These are phyloP conservation scores for Aspergillus terreus DNA, from an alignment of 2,329 filamentous ascomycete genomes.

Conservation along the genomic window DNA sequence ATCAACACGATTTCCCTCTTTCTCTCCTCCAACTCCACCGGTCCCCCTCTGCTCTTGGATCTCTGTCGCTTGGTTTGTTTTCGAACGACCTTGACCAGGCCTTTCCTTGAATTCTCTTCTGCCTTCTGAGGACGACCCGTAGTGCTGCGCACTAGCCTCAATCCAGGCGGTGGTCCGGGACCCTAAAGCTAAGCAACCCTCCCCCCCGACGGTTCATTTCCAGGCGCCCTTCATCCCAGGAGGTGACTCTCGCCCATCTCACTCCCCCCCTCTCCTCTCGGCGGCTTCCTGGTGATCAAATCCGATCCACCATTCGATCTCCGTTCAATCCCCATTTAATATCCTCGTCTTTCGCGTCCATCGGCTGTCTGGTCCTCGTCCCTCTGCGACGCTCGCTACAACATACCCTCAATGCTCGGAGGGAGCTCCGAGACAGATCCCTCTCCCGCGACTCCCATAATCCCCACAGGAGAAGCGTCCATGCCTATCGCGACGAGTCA, in stretches of 20 bases:
- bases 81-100: constrained; percentile 6
- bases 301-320: constrained; percentile 7
- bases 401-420: constrained; percentile 31
- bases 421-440: constrained; percentile 30
- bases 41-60: not conserved
- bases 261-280: constrained; percentile 14
- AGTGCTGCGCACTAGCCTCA: constrained; percentile 23
- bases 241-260: constrained; percentile 18
- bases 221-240: constrained; percentile 18
- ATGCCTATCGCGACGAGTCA: constrained; percentile 30
- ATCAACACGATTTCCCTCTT: not conserved
- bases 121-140: constrained; percentile 10
- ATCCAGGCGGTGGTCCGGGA: constrained; percentile 23
- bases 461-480: constrained; percentile 28
- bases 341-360: constrained; percentile 4
- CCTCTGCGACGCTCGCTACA: constrained; percentile 16
- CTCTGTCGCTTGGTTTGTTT: not conserved
- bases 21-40: not conserved
- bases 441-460: constrained; percentile 26
- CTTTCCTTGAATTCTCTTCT: constrained; percentile 3
- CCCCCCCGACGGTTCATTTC: constrained; percentile 12
- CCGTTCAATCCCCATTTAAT: constrained; percentile 4
- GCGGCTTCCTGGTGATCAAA: constrained; percentile 19
- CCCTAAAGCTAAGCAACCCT: constrained; percentile 18
- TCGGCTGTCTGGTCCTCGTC: constrained; percentile 6